These are phyloP conservation scores for Metschnikowia aberdeeniae DNA, from an alignment of 805 yeast species.

Conservation along the genomic window DNA sequence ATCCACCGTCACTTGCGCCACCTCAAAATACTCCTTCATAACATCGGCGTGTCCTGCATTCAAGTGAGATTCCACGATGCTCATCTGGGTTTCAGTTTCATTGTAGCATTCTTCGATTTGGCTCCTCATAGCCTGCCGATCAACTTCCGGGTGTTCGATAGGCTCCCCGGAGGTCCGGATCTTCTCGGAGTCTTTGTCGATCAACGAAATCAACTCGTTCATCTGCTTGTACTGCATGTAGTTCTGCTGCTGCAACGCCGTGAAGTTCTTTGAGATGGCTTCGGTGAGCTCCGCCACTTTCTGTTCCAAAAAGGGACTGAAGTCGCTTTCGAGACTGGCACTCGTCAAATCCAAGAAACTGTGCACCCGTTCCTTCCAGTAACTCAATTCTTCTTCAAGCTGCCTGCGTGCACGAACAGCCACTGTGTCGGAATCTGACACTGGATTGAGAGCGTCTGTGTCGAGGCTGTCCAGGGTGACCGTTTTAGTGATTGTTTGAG, in stretches of 20 bases:
- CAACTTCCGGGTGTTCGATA: slow-evolving; percentile 13
- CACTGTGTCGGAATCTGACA: too few relatives aligned
- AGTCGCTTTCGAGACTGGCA: slow-evolving; percentile 29
- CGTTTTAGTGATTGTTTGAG: slow-evolving; percentile 9
- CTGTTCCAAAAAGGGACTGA: slow-evolving; percentile 23
- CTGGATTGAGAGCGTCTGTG: background rate
- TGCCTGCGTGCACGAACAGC: background rate
- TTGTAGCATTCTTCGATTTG: slow-evolving; percentile 24
- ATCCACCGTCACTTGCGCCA: slow-evolving; percentile 49
- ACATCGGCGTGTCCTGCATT: slow-evolving; percentile 26
- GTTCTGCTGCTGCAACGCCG: slow-evolving; percentile 25
- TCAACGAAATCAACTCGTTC: slow-evolving; percentile 25
- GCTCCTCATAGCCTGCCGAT: slow-evolving; percentile 37
- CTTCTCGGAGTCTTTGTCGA: slow-evolving; percentile 32
- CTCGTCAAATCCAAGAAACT: slow-evolving; percentile 33
- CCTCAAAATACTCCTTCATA: slow-evolving; percentile 27
- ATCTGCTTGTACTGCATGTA: slow-evolving; percentile 29
- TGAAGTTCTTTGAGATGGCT: slow-evolving; percentile 24
- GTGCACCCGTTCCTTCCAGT: slow-evolving; percentile 33
- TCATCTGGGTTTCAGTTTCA: slow-evolving; percentile 20
- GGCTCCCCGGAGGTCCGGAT: slow-evolving; percentile 21
- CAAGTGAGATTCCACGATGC: slow-evolving; percentile 23
- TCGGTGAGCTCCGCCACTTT: slow-evolving; percentile 25
- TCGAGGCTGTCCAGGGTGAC: background rate
- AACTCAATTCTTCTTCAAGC: slow-evolving; percentile 28